Conservation (phyloP, 768 basidiomycete genomes). For the Lyophyllum decastes region DNA sequence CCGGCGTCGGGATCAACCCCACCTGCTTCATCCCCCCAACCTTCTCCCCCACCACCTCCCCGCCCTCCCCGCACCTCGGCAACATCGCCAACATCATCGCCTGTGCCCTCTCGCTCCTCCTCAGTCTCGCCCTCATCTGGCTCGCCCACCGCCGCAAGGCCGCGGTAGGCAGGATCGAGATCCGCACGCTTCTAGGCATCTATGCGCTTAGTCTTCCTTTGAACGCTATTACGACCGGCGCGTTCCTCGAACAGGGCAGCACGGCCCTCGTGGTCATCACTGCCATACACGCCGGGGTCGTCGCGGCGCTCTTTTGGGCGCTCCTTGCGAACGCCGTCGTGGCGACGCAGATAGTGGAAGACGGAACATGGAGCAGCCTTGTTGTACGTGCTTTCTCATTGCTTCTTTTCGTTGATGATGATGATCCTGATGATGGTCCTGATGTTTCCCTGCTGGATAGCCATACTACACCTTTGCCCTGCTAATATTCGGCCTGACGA, state of each 20-base stretch:
- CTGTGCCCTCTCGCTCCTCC: conserved; percentile 71
- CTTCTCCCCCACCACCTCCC: conserved; percentile 47
- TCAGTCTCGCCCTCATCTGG: conserved; percentile 58
- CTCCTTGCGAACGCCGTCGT: conserved; percentile 77
- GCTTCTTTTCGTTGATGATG: neutral
- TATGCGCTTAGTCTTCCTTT: conserved; percentile 76
- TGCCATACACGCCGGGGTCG: conserved; percentile 77
- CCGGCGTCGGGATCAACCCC: conserved; percentile 84
- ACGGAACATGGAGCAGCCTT: conserved; percentile 74
- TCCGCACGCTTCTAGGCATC: conserved; percentile 62
- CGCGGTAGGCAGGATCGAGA: conserved; percentile 86
- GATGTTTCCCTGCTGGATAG: conserved; percentile 33
- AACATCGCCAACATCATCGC: conserved; percentile 87
- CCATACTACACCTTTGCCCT: conserved; percentile 60
- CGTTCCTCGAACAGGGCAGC: conserved; percentile 77
- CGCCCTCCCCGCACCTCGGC: conserved; percentile 42
- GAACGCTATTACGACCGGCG: conserved; percentile 80
- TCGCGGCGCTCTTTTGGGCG: conserved; percentile 79
- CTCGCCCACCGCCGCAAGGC: conserved; percentile 71
- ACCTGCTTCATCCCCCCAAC: conserved; percentile 74
- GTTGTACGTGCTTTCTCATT: conserved; percentile 45
- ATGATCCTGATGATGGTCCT: neutral
- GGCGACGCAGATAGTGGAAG: conserved; percentile 91
- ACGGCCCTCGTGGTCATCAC: conserved; percentile 67
- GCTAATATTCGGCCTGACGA: conserved; percentile 68